Percentiles rank a stretch among this genome's conserved stretches.
These are phyloP conservation scores for Carex arenaria DNA, from an alignment of 202 grass and related monocot species.

Conservation along the genomic window DNA sequence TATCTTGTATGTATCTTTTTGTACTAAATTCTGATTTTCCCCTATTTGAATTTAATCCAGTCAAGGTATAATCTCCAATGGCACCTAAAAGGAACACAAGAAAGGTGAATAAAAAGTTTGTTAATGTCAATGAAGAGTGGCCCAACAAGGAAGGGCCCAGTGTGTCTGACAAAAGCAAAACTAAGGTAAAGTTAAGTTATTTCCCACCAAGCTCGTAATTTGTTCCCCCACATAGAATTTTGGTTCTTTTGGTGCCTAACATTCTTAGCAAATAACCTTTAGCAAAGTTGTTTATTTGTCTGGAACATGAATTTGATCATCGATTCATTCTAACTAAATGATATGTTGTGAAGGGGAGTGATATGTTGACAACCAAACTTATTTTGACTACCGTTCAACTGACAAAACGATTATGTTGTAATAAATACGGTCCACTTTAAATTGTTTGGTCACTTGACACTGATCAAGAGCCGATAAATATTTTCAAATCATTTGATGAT, in stretches of 20 bases:
- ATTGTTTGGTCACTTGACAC: not conserved
- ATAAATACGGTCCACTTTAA: not conserved
- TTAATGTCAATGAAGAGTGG: slow-evolving; percentile 71
- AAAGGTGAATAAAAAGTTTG: slow-evolving; percentile 64
- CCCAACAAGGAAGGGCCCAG: slow-evolving; percentile 45
- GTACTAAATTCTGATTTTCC: not conserved
- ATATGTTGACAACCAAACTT: not conserved
- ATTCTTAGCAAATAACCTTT: not conserved
- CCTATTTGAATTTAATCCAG: not conserved
- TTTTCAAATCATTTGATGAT: not conserved
- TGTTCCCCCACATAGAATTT: not conserved
- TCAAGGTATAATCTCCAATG: slow-evolving; percentile 30
- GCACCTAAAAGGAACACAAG: slow-evolving; percentile 78
- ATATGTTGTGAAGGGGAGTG: not conserved
- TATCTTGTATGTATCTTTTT: not conserved
- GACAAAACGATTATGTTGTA: not conserved
- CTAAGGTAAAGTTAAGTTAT: slow-evolving; percentile 32
- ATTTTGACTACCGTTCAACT: not conserved
- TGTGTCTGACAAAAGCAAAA: slow-evolving; percentile 49
- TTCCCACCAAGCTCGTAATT: not conserved
- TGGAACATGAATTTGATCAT: not conserved
- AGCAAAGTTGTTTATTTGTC: not conserved
- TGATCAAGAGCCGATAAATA: not conserved
- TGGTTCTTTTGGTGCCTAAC: not conserved
- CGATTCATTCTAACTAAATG: not conserved